Evolutionary conservation across 2,329 filamentous ascomycete species (phyloP), one percentile per base, ranked within the genome.

Genomic region (Colletotrichum musae): DNA sequence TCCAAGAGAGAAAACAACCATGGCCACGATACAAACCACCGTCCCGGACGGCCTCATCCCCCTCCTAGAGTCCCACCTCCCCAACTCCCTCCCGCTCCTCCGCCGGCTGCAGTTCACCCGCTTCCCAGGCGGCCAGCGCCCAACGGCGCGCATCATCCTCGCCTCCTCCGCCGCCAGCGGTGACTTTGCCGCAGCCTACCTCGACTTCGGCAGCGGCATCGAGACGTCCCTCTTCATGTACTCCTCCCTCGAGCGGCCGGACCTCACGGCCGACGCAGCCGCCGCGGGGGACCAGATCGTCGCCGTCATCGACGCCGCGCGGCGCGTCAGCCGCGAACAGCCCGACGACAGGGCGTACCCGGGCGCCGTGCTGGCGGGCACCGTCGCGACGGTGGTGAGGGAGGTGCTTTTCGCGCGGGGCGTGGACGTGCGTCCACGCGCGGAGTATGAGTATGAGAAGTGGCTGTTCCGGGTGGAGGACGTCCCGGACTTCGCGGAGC

Each of bases 181-280:
- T 48, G 32, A 3, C 13, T 90, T 92, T 74, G 84, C 86, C 0
- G 87, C 86, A 0, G 88, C 87, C 0, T 92, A 90, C 74, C 75
- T 91, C 6, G 91, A 93, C 76, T 82, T 90, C 21, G 86, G 86
- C 4, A 83, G 83, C 62, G 83, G 85, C 0, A 89, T 88, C 0
- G 90, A 92, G 75, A 93, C 91, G 0, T 87, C 92, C 70, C 80
- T 89, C 36, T 92, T 88, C 86, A 74, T 93, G 1, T 93, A 90
- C 76, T 84, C 83, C 1, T 86, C 85, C 0, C 74, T 87, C 3
- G 86, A 90, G 68, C 77, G 80, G 64, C 3, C 41, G 4, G 32
- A 70, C 4, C 61, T 64, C 2, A 62, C 65, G 0, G 72, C 72
- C 0, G 74, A 74, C n/a, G 70, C 72, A 4, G 64, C 71, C 4